A percentile compares a stretch with the other conserved stretches of the same genome.
Conservation (phyloP, 2,329 filamentous ascomycete genomes). For the Fusarium transvaalense region DNA sequence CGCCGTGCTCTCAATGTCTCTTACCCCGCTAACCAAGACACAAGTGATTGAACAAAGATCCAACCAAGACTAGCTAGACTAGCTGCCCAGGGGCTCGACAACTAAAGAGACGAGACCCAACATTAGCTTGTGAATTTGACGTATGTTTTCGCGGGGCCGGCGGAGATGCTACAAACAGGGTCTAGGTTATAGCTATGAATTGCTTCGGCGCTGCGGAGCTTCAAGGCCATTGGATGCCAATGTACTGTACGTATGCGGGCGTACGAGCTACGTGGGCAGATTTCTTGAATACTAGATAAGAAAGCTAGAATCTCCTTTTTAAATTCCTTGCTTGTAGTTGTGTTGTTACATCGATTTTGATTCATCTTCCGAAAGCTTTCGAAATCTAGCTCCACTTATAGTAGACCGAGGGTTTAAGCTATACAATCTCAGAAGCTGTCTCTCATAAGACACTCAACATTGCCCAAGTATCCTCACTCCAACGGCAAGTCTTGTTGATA, state of each 20-base stretch:
- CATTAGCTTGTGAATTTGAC: not conserved
- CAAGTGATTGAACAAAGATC: conserved; percentile 12
- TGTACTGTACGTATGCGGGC: conserved; percentile 22
- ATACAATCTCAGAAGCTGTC: not conserved
- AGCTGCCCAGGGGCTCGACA: not conserved
- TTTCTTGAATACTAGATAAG: conserved; percentile 33
- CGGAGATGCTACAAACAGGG: conserved; percentile 7
- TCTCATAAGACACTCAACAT: not conserved
- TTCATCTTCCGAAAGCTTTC: conserved; percentile 17
- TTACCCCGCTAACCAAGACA: conserved; percentile 44
- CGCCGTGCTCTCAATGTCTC: not conserved
- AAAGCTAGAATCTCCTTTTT: conserved; percentile 20
- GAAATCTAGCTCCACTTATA: conserved; percentile 22
- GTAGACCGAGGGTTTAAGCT: conserved; percentile 27
- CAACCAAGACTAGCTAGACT: not conserved
- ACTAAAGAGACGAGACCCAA: not conserved
- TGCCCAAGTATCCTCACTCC: not conserved
- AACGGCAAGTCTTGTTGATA: not conserved
- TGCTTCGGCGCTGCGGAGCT: conserved; percentile 44
- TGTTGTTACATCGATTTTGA: conserved; percentile 3
- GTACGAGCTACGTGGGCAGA: not conserved
- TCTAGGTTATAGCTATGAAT: conserved; percentile 17
- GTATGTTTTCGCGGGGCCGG: conserved; percentile 30
- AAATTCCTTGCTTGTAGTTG: conserved; percentile 3
- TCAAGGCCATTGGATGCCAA: conserved; percentile 10